Percentiles rank a stretch among this genome's conserved stretches.
Conservation (phyloP, 2,329 filamentous ascomycete species). For the Neonectria sp. region DNA sequence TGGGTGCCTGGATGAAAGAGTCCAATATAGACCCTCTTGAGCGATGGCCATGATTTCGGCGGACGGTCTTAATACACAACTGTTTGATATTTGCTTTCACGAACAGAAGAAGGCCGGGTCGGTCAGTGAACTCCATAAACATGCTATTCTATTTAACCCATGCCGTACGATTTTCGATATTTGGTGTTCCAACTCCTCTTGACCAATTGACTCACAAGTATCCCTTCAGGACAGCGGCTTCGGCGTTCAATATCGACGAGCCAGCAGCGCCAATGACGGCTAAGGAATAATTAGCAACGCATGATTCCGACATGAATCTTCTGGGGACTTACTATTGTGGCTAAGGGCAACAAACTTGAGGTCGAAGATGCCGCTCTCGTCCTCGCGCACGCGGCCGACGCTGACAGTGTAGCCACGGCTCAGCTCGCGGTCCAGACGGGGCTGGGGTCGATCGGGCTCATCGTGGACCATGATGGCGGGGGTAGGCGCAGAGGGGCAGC, state of each 20-base stretch:
- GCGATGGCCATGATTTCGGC: slow-evolving; percentile 7
- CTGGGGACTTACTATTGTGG: slow-evolving; percentile 74
- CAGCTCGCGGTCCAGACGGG: slow-evolving; percentile 88
- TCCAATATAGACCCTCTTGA: slow-evolving; percentile 28
- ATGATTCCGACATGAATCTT: not conserved
- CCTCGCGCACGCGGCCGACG: slow-evolving; percentile 88
- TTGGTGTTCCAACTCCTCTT: not conserved
- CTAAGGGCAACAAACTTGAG: slow-evolving; percentile 95
- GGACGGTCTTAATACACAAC: slow-evolving; percentile 13
- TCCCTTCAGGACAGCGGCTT: slow-evolving; percentile 92
- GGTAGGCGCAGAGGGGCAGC: slow-evolving; percentile 88
- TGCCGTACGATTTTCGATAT: slow-evolving; percentile 20
- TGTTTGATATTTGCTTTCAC: not conserved
- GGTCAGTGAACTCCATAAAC: slow-evolving; percentile 16
- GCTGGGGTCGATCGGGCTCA: slow-evolving; percentile 91
- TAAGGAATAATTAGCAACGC: slow-evolving; percentile 46
- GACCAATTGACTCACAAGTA: slow-evolving; percentile 70
- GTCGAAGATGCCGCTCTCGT: slow-evolving; percentile 91
- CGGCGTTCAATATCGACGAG: slow-evolving; percentile 94
- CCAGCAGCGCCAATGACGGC: slow-evolving; percentile 97
- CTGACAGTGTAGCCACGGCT: slow-evolving; percentile 91
- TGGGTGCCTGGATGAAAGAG: slow-evolving; percentile 12
- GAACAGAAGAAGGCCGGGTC: not conserved
- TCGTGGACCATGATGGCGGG: slow-evolving; percentile 91
- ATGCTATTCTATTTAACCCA: slow-evolving; percentile 20